A percentile compares a stretch with the other conserved stretches of the same genome.
Evolutionary conservation across 164 flowering plant genomes (phyloP).

Genomic region (Tetrastigma voinierianum): DNA sequence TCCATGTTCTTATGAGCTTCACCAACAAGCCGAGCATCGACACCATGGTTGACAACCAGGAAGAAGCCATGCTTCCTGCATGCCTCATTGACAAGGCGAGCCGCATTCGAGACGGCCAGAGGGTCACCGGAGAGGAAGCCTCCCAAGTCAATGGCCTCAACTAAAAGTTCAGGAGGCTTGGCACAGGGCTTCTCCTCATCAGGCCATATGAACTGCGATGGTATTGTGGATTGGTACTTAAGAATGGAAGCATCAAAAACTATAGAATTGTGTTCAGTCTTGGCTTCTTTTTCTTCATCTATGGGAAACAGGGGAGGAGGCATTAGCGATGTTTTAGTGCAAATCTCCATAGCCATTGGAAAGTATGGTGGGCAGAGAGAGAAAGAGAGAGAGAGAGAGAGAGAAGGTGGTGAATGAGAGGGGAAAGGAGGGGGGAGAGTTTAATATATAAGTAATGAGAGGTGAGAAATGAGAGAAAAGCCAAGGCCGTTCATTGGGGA

Average conservation of each 20-base stretch:
- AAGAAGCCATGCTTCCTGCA: conserved; percentile 67
- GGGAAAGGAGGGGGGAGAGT: not conserved
- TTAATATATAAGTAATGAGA: not conserved
- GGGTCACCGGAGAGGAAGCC: conserved; percentile 51
- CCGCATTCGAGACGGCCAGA: conserved; percentile 12
- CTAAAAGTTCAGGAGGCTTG: conserved; percentile 28
- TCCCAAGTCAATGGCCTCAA: conserved; percentile 51
- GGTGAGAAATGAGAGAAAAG: conserved; percentile 12
- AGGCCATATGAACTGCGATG: conserved; percentile 70
- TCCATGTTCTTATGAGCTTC: conserved; percentile 43
- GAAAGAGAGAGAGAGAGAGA: not conserved
- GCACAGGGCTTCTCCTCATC: conserved; percentile 53
- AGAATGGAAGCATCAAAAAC: conserved; percentile 38
- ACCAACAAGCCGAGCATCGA: conserved; percentile 34
- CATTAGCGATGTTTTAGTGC: conserved; percentile 1
- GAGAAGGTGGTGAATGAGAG: not conserved
- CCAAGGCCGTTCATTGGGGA: conserved; percentile 22
- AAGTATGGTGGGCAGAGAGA: not conserved
- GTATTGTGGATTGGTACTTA: conserved; percentile 35
- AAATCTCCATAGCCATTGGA: not conserved
- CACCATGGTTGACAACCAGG: conserved; percentile 59
- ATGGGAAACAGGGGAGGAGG: not conserved
- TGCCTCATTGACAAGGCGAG: conserved; percentile 37
- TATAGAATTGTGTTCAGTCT: not conserved
- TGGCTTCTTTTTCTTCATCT: not conserved